Evolutionary conservation across 139 green algal species (phyloP).

Genomic region (Tetradesmus obliquus): DNA sequence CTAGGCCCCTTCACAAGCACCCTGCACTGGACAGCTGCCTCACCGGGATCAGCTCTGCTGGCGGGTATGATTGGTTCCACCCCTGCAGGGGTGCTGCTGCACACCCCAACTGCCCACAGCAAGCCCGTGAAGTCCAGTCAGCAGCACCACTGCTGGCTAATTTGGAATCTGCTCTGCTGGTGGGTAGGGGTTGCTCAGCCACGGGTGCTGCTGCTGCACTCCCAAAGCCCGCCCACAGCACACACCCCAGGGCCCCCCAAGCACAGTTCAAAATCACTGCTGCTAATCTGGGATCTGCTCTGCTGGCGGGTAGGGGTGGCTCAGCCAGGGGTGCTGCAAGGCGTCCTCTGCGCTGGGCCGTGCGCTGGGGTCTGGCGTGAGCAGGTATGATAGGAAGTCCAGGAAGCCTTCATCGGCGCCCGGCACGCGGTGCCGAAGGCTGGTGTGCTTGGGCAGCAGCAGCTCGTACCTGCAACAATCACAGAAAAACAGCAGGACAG

Average conservation of each 20-base stretch:
- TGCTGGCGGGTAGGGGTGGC: constrained; percentile 33
- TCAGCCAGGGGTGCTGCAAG: constrained; percentile 87
- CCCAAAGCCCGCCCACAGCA: constrained; percentile 46
- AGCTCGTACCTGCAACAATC: constrained; percentile 64
- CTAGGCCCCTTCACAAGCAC: no score
- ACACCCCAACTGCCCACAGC: background rate
- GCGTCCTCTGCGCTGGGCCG: constrained; percentile 79
- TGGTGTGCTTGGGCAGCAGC: constrained; percentile 80
- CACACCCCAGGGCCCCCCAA: no score
- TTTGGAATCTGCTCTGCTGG: constrained; percentile 27
- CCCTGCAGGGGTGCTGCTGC: background rate
- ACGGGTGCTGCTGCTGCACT: constrained; percentile 85
- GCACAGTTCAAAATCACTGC: background rate
- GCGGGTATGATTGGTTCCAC: no score
- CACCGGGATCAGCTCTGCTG: no score
- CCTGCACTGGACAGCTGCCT: no score
- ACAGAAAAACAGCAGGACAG: background rate
- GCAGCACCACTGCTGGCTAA: background rate
- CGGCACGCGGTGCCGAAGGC: constrained; percentile 64
- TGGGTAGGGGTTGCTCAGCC: constrained; percentile 64
- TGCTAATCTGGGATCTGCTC: constrained; percentile 39
- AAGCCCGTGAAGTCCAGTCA: background rate
- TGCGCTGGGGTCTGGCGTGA: constrained; percentile 74
- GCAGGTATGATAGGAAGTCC: constrained; percentile 76
- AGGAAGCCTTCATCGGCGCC: constrained; percentile 77